Conservation (phyloP, 2,329 filamentous ascomycete species). For the Exophiala alcalophila region DNA sequence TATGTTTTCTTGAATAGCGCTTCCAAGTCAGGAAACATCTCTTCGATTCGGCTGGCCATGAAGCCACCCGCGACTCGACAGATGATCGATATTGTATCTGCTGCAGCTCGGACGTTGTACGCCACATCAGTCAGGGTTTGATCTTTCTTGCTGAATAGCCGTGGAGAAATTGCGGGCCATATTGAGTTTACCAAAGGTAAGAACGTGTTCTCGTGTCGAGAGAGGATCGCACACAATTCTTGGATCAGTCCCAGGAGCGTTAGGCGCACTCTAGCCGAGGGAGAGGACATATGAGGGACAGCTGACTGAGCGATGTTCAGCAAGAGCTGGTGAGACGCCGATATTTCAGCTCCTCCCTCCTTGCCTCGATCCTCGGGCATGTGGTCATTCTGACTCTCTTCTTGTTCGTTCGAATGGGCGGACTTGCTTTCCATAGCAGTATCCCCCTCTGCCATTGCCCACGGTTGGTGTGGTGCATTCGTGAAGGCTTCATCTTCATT, state of each 20-base stretch:
- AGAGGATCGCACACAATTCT: slow-evolving; percentile 69
- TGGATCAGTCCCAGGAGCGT: slow-evolving; percentile 74
- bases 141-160: slow-evolving; percentile 50
- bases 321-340: slow-evolving; percentile 76
- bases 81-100: slow-evolving; percentile 65
- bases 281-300: slow-evolving; percentile 85
- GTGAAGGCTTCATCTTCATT: slow-evolving; percentile 26
- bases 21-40: slow-evolving; percentile 56
- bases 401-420: background rate
- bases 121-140: slow-evolving; percentile 61
- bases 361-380: slow-evolving; percentile 25
- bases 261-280: slow-evolving; percentile 72
- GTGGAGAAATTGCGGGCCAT: slow-evolving; percentile 77
- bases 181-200: slow-evolving; percentile 84
- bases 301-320: slow-evolving; percentile 78
- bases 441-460: slow-evolving; percentile 27
- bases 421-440: slow-evolving; percentile 28
- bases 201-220: slow-evolving; percentile 75
- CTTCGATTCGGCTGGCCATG: slow-evolving; percentile 69
- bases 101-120: slow-evolving; percentile 51
- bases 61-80: slow-evolving; percentile 77
- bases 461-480: slow-evolving; percentile 31
- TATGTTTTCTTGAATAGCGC: slow-evolving; percentile 37
- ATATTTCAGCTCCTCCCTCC: slow-evolving; percentile 46
- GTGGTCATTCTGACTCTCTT: slow-evolving; percentile 3